Base-by-base conservation (phyloP, 2,329 filamentous ascomycete genomes). In the Aspergillus terreus region DNA sequence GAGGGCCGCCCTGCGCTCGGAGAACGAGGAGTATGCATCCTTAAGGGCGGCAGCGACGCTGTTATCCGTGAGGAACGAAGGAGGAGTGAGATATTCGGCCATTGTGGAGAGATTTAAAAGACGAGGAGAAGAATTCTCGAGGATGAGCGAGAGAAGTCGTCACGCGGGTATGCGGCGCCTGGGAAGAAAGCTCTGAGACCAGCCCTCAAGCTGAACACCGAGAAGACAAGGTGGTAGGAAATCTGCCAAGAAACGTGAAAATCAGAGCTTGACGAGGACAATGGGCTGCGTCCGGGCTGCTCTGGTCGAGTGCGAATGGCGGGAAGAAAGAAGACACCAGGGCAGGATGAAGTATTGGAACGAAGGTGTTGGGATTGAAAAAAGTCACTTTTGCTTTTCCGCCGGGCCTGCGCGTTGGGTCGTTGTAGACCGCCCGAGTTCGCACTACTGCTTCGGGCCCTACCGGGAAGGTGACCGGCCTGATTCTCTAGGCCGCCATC, bases 1-100 rank as follows among this genome's bases (percentile, higher is more conserved):
- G 59, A 99, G 82, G 75, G 88, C 87, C 63, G 86, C 88, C 79
- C 94, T 87, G 76, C 89, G 85, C 64, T 94, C 88, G 57, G 86
- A 87, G 71, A 97, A 95, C 49, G 85, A 83, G 65, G 80, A 82
- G 76, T 94, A 87, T 73, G 84, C 85, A 80, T 95, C 88, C 72
- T 84, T 82, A 62, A 95, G 69, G 59, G 83, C 79, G 59, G 79
- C 78, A 50, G 84, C 78, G 64, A 94, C 74, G 54, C 88, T 83
- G 72, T 95, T 96, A 66, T 86, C 81, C 64, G 82, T 79, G 60
- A 96, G 70, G 62, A 90, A 82, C 65, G 83, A 83, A 64, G 84
- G 76, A 61, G 80, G 79, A 58, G 71, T 71, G 55, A 69, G 59
- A 49, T 65, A 57, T 54, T 77, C 73, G 56, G 72, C 65, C 73